Base-by-base conservation (phyloP, 176 grass and related monocot genomes). In the Tuctoria greenei region DNA sequence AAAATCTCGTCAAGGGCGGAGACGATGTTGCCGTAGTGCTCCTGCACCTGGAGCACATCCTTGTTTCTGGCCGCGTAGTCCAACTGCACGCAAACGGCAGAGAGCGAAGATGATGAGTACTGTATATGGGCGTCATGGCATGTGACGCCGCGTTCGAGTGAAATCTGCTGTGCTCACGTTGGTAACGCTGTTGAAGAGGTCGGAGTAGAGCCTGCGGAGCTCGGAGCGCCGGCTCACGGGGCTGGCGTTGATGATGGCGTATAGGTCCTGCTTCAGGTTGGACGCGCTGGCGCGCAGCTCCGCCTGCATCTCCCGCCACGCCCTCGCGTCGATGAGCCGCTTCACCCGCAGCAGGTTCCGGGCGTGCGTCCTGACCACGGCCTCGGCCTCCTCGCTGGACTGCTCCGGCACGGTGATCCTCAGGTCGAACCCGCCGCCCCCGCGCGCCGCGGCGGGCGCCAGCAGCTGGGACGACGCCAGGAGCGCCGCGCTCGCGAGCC, bases 261-360 rank as follows among this genome's bases (percentile, higher is more conserved):
- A 95, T 9, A 99, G 71, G 80, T 99, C 95, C 66, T 90, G 89
- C 85, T 88, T 95, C 35, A 99, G 92, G 49, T 82, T 86, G 41
- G 89, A 21, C 31, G 85, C 86, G 55, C 84, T 88, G 73, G 88
- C 73, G 38, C 84, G 79, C 57, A 95, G 79, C 16, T 84, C 87
- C 28, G 63, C 31, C 82, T 88, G 91, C 67, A 80, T 44, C 74
- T 92, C 87, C 56, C 83, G 77, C 89, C 95, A 99, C 76, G 89
- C 88, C 64, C 86, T 43, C 13, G 79, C 82, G 88, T 95, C 95
- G 58, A 90, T 88, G 78, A 79, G 84, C 40, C 21, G 56, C 78
- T 86, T 92, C 58, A 94, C 82, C 38, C 82, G 55, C 59, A 98
- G 35, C 44, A 95, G 82, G 45, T 95, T 91, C 62, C 76, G 62